These are phyloP conservation scores for Aspergillus sergii DNA, from an alignment of 2,329 filamentous ascomycete species.

Conservation along the genomic window DNA sequence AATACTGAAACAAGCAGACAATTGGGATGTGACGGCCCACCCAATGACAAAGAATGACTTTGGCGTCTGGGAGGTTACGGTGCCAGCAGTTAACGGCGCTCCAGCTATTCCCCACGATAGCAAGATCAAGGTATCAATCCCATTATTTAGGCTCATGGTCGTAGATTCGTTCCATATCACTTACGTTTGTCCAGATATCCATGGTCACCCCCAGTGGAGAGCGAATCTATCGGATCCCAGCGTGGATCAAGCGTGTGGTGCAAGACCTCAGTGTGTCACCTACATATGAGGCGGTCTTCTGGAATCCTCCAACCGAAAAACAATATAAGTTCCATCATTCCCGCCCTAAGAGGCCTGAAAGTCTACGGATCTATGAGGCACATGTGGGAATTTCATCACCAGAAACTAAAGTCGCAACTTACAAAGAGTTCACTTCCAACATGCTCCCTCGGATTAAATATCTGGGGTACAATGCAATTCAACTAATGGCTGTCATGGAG, in stretches of 20 bases:
- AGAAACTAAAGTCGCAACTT: conserved; percentile 84
- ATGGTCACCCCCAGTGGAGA: conserved; percentile 78
- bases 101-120: conserved; percentile 87
- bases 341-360: conserved; percentile 79
- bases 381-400: conserved; percentile 96
- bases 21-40: conserved; percentile 81
- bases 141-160: not conserved
- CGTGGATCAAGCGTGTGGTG: conserved; percentile 97
- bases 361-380: conserved; percentile 95
- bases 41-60: conserved; percentile 84
- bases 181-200: conserved; percentile 64
- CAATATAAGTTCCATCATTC: conserved; percentile 82
- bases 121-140: conserved; percentile 82
- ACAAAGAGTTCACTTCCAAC: conserved; percentile 94
- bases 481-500: conserved; percentile 99
- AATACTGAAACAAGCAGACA: conserved; percentile 59
- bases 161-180: not conserved
- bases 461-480: conserved; percentile 95
- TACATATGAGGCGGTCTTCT: conserved; percentile 92
- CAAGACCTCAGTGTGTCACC: conserved; percentile 89
- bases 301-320: conserved; percentile 82
- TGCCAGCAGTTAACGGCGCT: conserved; percentile 73
- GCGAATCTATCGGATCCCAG: conserved; percentile 82
- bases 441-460: conserved; percentile 89
- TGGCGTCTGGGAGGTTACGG: conserved; percentile 81